Evolutionary conservation across 306 rosid species (phyloP).

Genomic region (Begonia masoniana): DNA sequence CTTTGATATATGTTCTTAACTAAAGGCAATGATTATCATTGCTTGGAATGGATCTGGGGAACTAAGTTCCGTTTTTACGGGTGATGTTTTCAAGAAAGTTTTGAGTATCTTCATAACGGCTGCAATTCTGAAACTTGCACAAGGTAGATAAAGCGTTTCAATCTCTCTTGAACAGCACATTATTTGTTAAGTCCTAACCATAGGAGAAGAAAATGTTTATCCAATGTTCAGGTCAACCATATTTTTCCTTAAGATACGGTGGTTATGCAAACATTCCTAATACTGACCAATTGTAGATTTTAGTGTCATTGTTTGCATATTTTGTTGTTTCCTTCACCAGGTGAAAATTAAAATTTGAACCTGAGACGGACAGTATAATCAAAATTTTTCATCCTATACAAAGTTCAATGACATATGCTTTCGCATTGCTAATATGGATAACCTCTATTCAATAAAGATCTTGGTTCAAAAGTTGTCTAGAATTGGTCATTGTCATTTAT

Average conservation of each 20-base stretch:
- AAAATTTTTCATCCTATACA: too few relatives aligned
- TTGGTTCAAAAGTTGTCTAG: not conserved
- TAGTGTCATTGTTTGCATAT: too few relatives aligned
- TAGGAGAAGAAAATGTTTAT: not conserved
- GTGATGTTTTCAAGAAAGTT: constrained; percentile 75
- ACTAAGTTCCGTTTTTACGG: constrained; percentile 48
- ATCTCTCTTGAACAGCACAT: constrained; percentile 1
- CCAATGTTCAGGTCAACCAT: not conserved
- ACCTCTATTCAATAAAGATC: too few relatives aligned
- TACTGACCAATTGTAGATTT: too few relatives aligned
- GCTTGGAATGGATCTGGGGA: constrained; percentile 77
- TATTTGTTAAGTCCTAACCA: not conserved
- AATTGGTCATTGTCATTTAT: not conserved
- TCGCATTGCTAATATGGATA: too few relatives aligned
- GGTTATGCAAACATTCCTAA: not conserved
- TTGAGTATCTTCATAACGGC: constrained; percentile 92
- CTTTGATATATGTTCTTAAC: constrained; percentile 20
- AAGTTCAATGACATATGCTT: too few relatives aligned
- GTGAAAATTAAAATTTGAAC: too few relatives aligned
- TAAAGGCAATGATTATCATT: constrained; percentile 82
- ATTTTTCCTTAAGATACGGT: not conserved
- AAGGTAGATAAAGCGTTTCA: constrained; percentile 46
- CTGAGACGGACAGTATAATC: too few relatives aligned
- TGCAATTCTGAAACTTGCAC: constrained; percentile 84
- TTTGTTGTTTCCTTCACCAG: too few relatives aligned